phyloP scores from a whole-genome alignment of 169 alveolate species.

The Plasmodium sp. region DNA sequence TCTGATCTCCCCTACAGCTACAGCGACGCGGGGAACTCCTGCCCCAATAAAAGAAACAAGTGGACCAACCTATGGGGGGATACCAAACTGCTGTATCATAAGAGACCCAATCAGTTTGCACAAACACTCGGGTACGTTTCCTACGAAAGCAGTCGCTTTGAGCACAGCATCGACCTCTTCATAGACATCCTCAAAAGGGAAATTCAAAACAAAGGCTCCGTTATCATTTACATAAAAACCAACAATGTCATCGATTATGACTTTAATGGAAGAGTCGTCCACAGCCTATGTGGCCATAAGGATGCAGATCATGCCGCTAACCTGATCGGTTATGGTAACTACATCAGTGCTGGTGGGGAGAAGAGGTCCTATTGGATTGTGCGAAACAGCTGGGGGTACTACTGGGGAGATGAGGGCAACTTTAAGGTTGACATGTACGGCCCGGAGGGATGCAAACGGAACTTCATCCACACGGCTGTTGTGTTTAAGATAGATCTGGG shows the following conservation, averaged over 20 bases:
- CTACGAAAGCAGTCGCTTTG: background rate
- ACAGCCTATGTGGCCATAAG: constrained; percentile 57
- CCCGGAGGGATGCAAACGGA: constrained; percentile 15
- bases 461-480: constrained; percentile 47
- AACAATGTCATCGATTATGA: constrained; percentile 60
- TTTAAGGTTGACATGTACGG: constrained; percentile 75
- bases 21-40: background rate
- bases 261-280: constrained; percentile 68
- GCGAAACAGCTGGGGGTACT: constrained; percentile 72
- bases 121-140: background rate
- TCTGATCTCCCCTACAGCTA: constrained; percentile 29
- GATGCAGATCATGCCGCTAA: constrained; percentile 74
- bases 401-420: constrained; percentile 76
- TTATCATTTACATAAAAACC: constrained; percentile 67
- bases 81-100: constrained; percentile 9
- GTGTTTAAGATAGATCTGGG: constrained; percentile 30
- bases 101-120: background rate
- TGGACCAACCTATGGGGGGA: constrained; percentile 37
- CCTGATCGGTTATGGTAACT: constrained; percentile 76
- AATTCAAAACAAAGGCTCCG: constrained; percentile 76
- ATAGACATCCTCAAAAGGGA: constrained; percentile 51
- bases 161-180: constrained; percentile 21
- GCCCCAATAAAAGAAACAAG: background rate
- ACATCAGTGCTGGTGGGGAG: constrained; percentile 16
- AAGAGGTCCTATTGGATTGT: constrained; percentile 61